Percentiles rank a stretch among this genome's conserved stretches.
Evolutionary conservation across 2,329 filamentous ascomycete genomes (phyloP).

Genomic region (Ceratocystiopsis sp.): DNA sequence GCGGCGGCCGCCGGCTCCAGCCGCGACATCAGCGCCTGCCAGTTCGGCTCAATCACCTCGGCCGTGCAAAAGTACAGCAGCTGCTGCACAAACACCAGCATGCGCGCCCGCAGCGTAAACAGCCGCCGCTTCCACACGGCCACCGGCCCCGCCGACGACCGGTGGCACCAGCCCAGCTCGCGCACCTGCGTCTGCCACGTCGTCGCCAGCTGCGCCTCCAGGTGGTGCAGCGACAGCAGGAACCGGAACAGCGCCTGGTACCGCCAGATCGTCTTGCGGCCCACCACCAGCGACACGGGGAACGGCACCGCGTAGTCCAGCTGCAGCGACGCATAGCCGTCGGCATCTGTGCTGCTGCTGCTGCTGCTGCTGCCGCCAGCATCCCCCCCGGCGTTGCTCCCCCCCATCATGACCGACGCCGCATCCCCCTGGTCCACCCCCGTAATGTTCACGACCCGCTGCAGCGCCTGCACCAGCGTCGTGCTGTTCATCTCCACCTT

Average conservation of each 20-base stretch:
- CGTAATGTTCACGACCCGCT: constrained; percentile 91
- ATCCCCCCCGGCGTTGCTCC: constrained; percentile 63
- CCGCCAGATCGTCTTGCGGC: constrained; percentile 86
- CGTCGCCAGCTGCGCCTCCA: constrained; percentile 71
- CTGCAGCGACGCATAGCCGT: constrained; percentile 81
- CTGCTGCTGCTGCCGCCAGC: constrained; percentile 48
- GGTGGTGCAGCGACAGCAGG: constrained; percentile 70
- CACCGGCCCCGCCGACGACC: constrained; percentile 52
- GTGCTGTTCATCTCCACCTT: constrained; percentile 96
- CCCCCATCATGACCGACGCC: constrained; percentile 46
- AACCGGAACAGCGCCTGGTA: constrained; percentile 96
- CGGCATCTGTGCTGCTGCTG: constrained; percentile 76
- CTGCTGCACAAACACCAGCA: constrained; percentile 96
- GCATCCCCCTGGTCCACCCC: constrained; percentile 77
- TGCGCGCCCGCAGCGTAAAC: constrained; percentile 80
- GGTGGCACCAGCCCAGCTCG: constrained; percentile 65
- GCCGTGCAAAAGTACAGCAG: constrained; percentile 91
- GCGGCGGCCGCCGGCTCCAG: constrained; percentile 35
- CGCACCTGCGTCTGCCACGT: constrained; percentile 87
- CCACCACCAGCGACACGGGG: constrained; percentile 86
- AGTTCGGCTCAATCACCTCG: constrained; percentile 96
- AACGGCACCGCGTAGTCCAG: constrained; percentile 92
- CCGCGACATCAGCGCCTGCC: constrained; percentile 82
- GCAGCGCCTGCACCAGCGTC: constrained; percentile 80
- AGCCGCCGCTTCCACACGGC: constrained; percentile 88